Base-by-base conservation (phyloP, 2,329 filamentous ascomycete genomes). In the Epichloe hybrida region DNA sequence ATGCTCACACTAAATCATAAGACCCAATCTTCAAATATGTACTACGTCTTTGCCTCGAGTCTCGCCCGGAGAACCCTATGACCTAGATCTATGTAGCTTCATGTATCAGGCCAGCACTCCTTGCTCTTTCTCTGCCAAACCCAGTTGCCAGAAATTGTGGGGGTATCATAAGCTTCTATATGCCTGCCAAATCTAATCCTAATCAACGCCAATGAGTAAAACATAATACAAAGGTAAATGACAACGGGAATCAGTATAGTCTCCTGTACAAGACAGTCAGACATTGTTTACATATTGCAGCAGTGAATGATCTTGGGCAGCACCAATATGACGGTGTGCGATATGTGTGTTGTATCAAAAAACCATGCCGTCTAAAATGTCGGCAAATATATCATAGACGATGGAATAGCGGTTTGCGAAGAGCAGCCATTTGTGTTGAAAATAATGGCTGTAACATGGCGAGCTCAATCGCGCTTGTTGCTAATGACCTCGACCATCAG, bases 401-500 rank as follows among this genome's bases (percentile, higher is more conserved):
- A 3, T n/a, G 36, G 36, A 38, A 7, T 13, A 13, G 36, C 12
- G 12, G 15, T 38, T 38, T 6, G 15, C 12, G 6, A 37, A 13
- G 12, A 3, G 15, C n/a, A n/a, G 15, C 36, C 15, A 9, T 13
- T 15, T n/a, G 15, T n/a, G 36, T 3, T 38, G 36, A n/a, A 13
- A n/a, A 38, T 4, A 38, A 13, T 7, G 36, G 15, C 36, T n/a
- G 15, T 8, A 4, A n/a, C 13, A 38, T 13, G 27, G 13, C 11
- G 31, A 48, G 20, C 42, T 59, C 51, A 64, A 45, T 54, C 42
- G 13, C 49, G 47, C 55, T 64, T 67, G 31, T 58, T 63, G 48
- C 66, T 65, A 54, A 79, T 75, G 23, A 69, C 64, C 35, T 71
- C 68, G 11, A 70, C 72, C 61, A 79, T 73, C 74, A 75, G 78